Evolutionary conservation across 495 filamentous ascomycete genomes (phyloP).

Genomic region (Aspergillus sparsus): DNA sequence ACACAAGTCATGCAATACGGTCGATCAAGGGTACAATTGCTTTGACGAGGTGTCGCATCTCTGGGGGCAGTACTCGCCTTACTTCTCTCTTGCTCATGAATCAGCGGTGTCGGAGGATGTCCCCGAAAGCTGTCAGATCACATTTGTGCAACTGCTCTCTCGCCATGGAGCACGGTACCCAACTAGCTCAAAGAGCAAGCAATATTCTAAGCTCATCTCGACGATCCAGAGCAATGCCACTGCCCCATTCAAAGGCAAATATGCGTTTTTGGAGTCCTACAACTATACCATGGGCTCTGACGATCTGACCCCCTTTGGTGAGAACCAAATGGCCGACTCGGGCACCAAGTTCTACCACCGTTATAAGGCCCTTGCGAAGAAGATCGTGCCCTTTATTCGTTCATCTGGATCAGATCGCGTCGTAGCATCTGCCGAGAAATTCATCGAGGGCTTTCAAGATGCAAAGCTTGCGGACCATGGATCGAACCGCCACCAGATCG

Average conservation of each 20-base stretch:
- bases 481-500: constrained; percentile 34
- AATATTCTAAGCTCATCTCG: constrained; percentile 57
- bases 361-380: constrained; percentile 59
- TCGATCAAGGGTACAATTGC: constrained; percentile 65
- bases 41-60: constrained; percentile 58
- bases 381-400: constrained; percentile 67
- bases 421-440: constrained; percentile 70
- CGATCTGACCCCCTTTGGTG: constrained; percentile 70
- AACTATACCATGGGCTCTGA: constrained; percentile 73
- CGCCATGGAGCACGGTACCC: constrained; percentile 85
- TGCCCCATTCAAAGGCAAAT: constrained; percentile 52
- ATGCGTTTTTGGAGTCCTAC: constrained; percentile 67
- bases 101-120: constrained; percentile 58
- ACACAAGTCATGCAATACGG: constrained; percentile 54
- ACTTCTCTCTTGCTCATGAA: constrained; percentile 61
- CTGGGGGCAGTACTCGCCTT: constrained; percentile 89
- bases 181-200: constrained; percentile 59
- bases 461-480: constrained; percentile 51
- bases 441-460: constrained; percentile 67
- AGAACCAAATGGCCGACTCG: constrained; percentile 72
- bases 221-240: constrained; percentile 60
- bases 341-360: constrained; percentile 72
- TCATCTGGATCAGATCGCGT: constrained; percentile 71
- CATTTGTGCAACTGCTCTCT: constrained; percentile 76
- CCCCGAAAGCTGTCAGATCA: constrained; percentile 66